Percentiles rank a stretch among this genome's conserved stretches.
Conservation (phyloP, 306 rosid genomes). For the Corylus heterophylla region DNA sequence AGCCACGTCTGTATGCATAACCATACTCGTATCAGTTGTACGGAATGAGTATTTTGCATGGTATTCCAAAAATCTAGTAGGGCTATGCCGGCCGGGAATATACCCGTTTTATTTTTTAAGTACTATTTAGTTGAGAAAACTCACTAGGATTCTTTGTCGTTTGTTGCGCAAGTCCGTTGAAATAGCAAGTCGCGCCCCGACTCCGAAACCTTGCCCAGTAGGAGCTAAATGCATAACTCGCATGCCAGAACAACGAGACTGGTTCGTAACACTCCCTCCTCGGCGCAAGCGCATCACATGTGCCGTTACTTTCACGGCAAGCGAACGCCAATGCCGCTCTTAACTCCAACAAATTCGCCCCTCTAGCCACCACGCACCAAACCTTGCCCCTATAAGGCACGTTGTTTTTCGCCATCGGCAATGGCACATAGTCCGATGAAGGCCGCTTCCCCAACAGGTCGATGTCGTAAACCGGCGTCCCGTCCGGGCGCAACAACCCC, state of each 20-base stretch:
- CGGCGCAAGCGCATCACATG: conserved; percentile 46
- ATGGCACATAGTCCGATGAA: conserved; percentile 20
- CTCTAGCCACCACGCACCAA: conserved; percentile 52
- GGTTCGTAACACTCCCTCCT: conserved; percentile 48
- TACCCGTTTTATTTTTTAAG: not conserved
- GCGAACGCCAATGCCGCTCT: conserved; percentile 23
- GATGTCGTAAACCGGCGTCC: conserved; percentile 56
- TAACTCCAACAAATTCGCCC: conserved; percentile 30
- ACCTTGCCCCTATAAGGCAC: conserved; percentile 35
- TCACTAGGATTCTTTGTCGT: conserved; percentile 50
- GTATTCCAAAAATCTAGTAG: too few species aligned
- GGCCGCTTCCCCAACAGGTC: conserved; percentile 52
- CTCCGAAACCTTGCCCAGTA: conserved; percentile 46
- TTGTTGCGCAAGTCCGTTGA: conserved; percentile 51
- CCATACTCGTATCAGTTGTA: too few species aligned
- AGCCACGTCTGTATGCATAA: too few species aligned
- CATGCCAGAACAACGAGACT: conserved; percentile 37
- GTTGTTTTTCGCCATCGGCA: conserved; percentile 35
- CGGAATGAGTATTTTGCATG: too few species aligned
- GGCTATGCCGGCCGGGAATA: too few species aligned
- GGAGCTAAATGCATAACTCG: conserved; percentile 55
- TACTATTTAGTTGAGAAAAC: conserved; percentile 2
- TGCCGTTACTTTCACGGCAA: conserved; percentile 36
- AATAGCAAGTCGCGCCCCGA: conserved; percentile 47
- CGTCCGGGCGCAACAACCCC: conserved; percentile 62